Percentiles rank a stretch among this genome's conserved stretches.
phyloP scores from a whole-genome alignment of 768 basidiomycete genomes.

The Hypsizygus marmoreus region DNA sequence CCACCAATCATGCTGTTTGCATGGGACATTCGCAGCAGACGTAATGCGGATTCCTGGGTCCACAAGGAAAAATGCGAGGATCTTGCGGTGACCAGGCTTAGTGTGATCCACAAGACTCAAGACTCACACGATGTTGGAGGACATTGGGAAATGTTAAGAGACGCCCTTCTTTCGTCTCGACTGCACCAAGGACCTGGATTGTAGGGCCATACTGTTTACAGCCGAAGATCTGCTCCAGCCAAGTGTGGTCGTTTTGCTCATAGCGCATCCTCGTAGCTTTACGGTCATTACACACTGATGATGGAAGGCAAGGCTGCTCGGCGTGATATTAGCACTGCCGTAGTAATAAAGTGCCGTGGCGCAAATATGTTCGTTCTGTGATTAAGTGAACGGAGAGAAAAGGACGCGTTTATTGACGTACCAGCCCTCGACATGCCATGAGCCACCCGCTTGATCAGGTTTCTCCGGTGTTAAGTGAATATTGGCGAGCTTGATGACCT shows the following conservation, averaged over 20 bases:
- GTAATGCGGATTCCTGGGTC: constrained; percentile 21
- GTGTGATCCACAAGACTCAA: constrained; percentile 13
- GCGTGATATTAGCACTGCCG: neutral
- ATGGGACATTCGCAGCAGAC: constrained; percentile 28
- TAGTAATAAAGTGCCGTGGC: constrained; percentile 15
- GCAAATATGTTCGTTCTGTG: constrained; percentile 26
- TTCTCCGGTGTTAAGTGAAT: constrained; percentile 38
- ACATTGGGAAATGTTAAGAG: constrained; percentile 19
- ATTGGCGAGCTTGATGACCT: constrained; percentile 33
- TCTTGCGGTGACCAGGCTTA: constrained; percentile 15
- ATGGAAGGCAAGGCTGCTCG: constrained; percentile 13
- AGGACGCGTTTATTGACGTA: constrained; percentile 8
- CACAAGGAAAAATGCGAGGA: constrained; percentile 21
- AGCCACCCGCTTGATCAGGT: constrained; percentile 34
- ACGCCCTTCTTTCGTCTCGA: constrained; percentile 23
- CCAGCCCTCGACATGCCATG: constrained; percentile 40
- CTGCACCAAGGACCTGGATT: constrained; percentile 23
- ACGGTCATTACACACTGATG: constrained; percentile 9
- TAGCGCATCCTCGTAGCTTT: constrained; percentile 7
- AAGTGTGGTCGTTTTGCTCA: constrained; percentile 19
- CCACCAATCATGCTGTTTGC: constrained; percentile 28
- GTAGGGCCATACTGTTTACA: constrained; percentile 15
- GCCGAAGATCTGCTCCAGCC: constrained; percentile 19
- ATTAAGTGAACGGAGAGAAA: neutral
- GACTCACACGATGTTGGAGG: constrained; percentile 14